phyloP scores from a whole-genome alignment of 2,329 filamentous ascomycete species.

The Plenodomus biglobosus region DNA sequence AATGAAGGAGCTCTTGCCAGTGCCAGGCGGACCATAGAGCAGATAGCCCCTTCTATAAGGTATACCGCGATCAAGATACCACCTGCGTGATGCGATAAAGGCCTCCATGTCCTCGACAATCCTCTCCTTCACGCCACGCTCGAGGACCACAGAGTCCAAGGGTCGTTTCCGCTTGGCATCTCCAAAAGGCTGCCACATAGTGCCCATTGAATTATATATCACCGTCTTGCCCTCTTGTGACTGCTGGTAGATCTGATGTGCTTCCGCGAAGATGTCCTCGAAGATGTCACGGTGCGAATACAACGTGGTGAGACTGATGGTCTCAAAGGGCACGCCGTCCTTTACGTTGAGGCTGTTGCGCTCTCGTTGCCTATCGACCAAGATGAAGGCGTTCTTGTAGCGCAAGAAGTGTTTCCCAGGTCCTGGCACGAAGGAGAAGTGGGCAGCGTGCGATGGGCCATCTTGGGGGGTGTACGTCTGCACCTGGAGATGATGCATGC shows the following conservation, averaged over 20 bases:
- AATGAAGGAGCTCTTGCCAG: slow-evolving; percentile 94
- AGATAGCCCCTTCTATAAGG: slow-evolving; percentile 89
- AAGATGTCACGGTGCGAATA: slow-evolving; percentile 89
- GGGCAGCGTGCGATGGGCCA: slow-evolving; percentile 71
- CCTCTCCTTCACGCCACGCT: slow-evolving; percentile 77
- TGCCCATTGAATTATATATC: slow-evolving; percentile 82
- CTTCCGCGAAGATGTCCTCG: slow-evolving; percentile 84
- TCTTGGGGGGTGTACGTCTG: slow-evolving; percentile 65
- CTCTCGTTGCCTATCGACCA: slow-evolving; percentile 84
- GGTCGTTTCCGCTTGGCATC: slow-evolving; percentile 84
- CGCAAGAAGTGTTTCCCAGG: slow-evolving; percentile 87
- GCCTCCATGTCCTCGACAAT: slow-evolving; percentile 80
- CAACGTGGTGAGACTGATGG: slow-evolving; percentile 85
- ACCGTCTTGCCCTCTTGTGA: slow-evolving; percentile 89
- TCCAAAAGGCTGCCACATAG: slow-evolving; percentile 83
- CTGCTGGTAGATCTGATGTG: slow-evolving; percentile 75
- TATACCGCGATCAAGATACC: slow-evolving; percentile 94
- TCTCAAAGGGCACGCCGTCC: slow-evolving; percentile 90
- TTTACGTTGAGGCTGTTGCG: slow-evolving; percentile 72
- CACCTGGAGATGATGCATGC: slow-evolving; percentile 65
- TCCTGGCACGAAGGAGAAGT: slow-evolving; percentile 87
- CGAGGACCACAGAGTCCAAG: slow-evolving; percentile 82
- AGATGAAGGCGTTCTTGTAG: slow-evolving; percentile 83
- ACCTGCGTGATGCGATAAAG: slow-evolving; percentile 75
- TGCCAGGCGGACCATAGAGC: slow-evolving; percentile 85